Percentiles rank a stretch among this genome's conserved stretches.
These are phyloP conservation scores for Dendrocalamus sinicus DNA, from an alignment of 176 grass and related monocot species.

Conservation along the genomic window DNA sequence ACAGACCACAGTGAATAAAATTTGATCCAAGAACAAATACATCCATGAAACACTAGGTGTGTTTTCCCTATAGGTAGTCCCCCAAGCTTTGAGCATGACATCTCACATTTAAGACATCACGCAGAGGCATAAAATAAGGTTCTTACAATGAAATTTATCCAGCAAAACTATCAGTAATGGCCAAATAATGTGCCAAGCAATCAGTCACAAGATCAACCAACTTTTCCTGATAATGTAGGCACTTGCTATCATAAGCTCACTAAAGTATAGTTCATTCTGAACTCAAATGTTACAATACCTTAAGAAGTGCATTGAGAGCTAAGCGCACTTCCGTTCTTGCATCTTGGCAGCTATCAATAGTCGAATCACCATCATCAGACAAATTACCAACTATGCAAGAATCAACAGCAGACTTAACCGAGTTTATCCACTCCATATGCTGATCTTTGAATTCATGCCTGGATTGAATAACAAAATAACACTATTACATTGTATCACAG, in stretches of 20 bases:
- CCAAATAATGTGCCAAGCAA: slow-evolving; percentile 21
- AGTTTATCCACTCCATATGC: slow-evolving; percentile 90
- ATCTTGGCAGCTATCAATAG: slow-evolving; percentile 55
- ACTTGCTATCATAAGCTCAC: slow-evolving; percentile 8
- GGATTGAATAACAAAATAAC: slow-evolving; percentile 39
- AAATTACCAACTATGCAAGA: slow-evolving; percentile 62
- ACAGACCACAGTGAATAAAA: neutral
- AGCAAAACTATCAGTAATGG: slow-evolving; percentile 11
- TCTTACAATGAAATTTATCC: slow-evolving; percentile 7
- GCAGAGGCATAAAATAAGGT: slow-evolving; percentile 8
- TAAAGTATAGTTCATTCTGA: slow-evolving; percentile 16
- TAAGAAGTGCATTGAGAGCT: slow-evolving; percentile 76
- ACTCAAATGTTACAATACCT: slow-evolving; percentile 54
- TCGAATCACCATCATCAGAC: slow-evolving; percentile 46
- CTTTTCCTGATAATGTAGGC: slow-evolving; percentile 19
- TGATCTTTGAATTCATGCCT: slow-evolving; percentile 89
- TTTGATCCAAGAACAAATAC: neutral
- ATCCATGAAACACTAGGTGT: neutral
- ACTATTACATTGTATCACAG: slow-evolving; percentile 32
- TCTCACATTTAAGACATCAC: slow-evolving; percentile 10
- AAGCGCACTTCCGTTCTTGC: slow-evolving; percentile 69
- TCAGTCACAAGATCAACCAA: neutral
- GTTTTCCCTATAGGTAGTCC: neutral
- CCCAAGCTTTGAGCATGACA: neutral
- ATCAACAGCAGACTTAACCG: slow-evolving; percentile 67